Evolutionary conservation across 345 rosid genomes (phyloP).

Genomic region (Linum tenue): DNA sequence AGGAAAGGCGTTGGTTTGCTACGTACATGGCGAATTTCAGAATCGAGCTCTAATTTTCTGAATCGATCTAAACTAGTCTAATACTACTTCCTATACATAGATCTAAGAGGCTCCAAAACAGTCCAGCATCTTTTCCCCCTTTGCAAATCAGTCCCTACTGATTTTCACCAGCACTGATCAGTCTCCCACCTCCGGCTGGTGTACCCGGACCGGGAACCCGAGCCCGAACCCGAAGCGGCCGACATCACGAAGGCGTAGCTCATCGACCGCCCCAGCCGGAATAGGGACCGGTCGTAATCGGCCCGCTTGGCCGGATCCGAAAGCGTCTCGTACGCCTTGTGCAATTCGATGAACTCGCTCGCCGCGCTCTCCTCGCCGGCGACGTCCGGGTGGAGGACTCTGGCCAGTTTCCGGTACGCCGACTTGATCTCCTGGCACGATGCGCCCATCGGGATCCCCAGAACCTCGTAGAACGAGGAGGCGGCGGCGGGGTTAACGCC

Average conservation of each 20-base stretch:
- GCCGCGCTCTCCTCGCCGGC: constrained; percentile 21
- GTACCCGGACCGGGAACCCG: constrained; percentile 20
- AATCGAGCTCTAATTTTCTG: too few species aligned
- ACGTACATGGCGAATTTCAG: too few species aligned
- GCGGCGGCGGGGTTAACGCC: too few species aligned
- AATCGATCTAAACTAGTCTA: background rate
- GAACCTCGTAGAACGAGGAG: constrained; percentile 43
- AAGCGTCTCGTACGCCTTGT: constrained; percentile 56
- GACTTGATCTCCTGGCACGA: constrained; percentile 49
- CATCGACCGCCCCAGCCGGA: constrained; percentile 17
- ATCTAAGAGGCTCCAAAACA: background rate
- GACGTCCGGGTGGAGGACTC: constrained; percentile 58
- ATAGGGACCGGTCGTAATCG: constrained; percentile 40
- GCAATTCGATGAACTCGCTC: constrained; percentile 43
- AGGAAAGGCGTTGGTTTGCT: too few species aligned
- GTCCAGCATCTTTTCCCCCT: background rate
- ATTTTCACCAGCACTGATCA: constrained; percentile 57
- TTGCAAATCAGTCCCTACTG: background rate
- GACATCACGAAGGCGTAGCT: constrained; percentile 21
- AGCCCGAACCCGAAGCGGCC: constrained; percentile 9
- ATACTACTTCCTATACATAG: background rate
- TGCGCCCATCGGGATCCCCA: constrained; percentile 53
- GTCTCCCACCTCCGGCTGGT: constrained; percentile 50
- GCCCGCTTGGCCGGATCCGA: constrained; percentile 58
- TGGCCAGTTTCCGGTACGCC: constrained; percentile 54